Conservation (phyloP, 805 yeast species). For the Candida ascalaphidarum region DNA sequence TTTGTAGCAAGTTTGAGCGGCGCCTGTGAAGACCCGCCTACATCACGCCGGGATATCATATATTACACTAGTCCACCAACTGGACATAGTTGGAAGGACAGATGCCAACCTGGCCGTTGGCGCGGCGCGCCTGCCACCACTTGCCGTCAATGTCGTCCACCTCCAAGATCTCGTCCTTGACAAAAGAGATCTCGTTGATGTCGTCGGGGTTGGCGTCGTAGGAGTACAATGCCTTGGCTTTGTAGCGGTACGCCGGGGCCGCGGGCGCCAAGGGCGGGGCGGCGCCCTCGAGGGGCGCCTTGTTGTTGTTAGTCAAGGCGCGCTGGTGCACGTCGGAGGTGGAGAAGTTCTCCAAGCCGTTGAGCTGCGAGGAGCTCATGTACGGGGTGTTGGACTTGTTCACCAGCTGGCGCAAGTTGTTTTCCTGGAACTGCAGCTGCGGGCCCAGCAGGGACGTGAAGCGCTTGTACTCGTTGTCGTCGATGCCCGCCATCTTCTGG, state of each 20-base stretch:
- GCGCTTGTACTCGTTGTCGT: conserved; percentile 19
- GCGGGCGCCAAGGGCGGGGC: conserved; percentile 11
- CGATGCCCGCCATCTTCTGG: conserved; percentile 4
- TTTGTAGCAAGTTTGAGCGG: too few relatives aligned
- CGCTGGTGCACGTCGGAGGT: conserved; percentile 24
- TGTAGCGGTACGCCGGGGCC: conserved; percentile 56
- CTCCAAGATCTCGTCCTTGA: conserved; percentile 83
- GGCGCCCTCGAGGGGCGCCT: conserved; percentile 15
- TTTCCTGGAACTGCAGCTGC: conserved; percentile 16
- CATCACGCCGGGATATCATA: too few relatives aligned
- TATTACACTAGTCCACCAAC: conserved; percentile 47
- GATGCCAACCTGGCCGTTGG: conserved; percentile 89
- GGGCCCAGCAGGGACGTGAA: conserved; percentile 3
- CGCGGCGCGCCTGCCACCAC: conserved; percentile 97
- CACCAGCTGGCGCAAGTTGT: conserved; percentile 28
- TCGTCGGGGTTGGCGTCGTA: conserved; percentile 90
- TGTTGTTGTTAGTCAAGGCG: conserved; percentile 18
- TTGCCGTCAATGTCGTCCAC: conserved; percentile 91
- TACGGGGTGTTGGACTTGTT: conserved; percentile 23
- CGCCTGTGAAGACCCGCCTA: too few relatives aligned
- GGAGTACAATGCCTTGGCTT: conserved; percentile 79
- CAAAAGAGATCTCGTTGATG: conserved; percentile 84
- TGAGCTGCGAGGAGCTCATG: conserved; percentile 47
- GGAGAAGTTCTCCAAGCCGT: conserved; percentile 52
- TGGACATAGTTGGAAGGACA: conserved; percentile 94